phyloP scores from a whole-genome alignment of 805 yeast genomes.

The Barnettozyma californica region DNA sequence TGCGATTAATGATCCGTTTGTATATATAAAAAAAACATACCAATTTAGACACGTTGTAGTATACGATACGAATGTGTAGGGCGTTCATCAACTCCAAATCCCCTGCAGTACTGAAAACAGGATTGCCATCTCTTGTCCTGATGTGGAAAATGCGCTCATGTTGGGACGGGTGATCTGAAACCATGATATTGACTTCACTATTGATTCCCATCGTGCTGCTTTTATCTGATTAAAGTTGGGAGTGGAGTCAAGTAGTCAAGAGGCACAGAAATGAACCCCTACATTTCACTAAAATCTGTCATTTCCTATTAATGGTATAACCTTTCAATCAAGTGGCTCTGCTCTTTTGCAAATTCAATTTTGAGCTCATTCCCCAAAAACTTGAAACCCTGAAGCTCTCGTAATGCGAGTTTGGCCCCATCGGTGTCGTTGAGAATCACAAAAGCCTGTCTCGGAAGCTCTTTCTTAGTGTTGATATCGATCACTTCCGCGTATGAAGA shows the following conservation, averaged over 20 bases:
- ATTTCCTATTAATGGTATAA: not conserved
- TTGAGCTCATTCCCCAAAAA: slow-evolving; percentile 50
- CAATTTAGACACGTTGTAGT: not conserved
- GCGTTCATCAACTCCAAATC: too few species aligned
- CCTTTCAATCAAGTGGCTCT: slow-evolving; percentile 22
- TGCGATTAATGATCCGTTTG: not conserved
- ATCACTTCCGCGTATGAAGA: slow-evolving; percentile 63
- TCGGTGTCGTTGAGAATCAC: slow-evolving; percentile 43
- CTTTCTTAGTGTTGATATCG: slow-evolving; percentile 40
- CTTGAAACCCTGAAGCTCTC: slow-evolving; percentile 38
- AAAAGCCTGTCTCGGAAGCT: slow-evolving; percentile 58
- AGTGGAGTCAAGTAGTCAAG: too few species aligned
- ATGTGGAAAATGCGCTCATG: too few species aligned
- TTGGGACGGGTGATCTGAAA: too few species aligned
- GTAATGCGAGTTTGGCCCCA: slow-evolving; percentile 47
- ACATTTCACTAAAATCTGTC: not conserved
- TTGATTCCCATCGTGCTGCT: too few species aligned
- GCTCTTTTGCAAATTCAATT: slow-evolving; percentile 38
- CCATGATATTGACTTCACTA: too few species aligned
- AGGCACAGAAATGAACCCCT: too few species aligned
- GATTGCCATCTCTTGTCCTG: too few species aligned
- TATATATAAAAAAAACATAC: not conserved
- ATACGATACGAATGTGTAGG: too few species aligned
- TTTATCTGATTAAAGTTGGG: too few species aligned
- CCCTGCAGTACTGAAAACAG: too few species aligned